Conservation (phyloP, 371 early-diverging fungal species). For the Mucor lusitanicus region DNA sequence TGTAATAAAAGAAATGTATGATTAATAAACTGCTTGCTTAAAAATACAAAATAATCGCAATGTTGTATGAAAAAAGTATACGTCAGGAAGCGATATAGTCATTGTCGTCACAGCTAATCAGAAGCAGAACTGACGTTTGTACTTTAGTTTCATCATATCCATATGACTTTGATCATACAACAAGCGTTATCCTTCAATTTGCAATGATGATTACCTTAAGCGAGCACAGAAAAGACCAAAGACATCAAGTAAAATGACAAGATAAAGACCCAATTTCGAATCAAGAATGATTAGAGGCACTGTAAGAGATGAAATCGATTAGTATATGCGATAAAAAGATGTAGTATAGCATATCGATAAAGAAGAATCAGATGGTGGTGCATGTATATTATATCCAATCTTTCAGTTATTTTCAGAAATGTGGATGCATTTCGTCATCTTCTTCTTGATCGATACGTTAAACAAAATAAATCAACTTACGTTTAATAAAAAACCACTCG, state of each 20-base stretch:
- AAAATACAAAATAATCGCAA: slow-evolving; percentile 7
- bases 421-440: slow-evolving; percentile 34
- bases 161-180: slow-evolving; percentile 7
- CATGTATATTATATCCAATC: slow-evolving; percentile 40
- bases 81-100: slow-evolving; percentile 17
- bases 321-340: background rate
- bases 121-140: slow-evolving; percentile 52
- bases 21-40: slow-evolving; percentile 12
- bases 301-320: background rate
- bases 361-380: slow-evolving; percentile 52
- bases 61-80: slow-evolving; percentile 10
- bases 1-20: background rate
- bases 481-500: slow-evolving; percentile 10
- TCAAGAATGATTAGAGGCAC: background rate
- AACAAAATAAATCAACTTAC: slow-evolving; percentile 16
- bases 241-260: background rate
- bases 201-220: slow-evolving; percentile 12
- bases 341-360: slow-evolving; percentile 1
- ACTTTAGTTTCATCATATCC: slow-evolving; percentile 34
- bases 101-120: slow-evolving; percentile 39
- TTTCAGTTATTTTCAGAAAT: slow-evolving; percentile 31
- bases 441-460: slow-evolving; percentile 11
- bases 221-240: background rate
- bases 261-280: background rate
- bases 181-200: background rate